Evolutionary conservation across 2,329 filamentous ascomycete species (phyloP), one percentile per base, ranked within the genome.

Genomic region (Ophiostoma quercus): DNA sequence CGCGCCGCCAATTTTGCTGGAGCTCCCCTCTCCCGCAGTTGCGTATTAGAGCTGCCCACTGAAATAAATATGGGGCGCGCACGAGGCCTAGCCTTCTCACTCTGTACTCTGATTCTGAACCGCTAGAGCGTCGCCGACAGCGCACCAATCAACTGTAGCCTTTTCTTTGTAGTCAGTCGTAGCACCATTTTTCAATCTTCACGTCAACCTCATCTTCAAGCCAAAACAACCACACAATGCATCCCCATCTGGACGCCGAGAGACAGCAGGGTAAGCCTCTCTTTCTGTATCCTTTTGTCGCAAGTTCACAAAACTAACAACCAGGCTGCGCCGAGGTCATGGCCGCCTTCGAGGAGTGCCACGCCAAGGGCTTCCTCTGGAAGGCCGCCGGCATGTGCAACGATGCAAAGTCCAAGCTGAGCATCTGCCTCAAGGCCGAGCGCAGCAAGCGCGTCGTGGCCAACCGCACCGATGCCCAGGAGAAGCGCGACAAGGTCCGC

Each of bases 201-300:
- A 51, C 7, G 6, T 7, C 47, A 22, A 34, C 34, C 47, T 25
- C 9, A 47, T n/a, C 43, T 47, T 19, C 16, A 47, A 19, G 7
- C 29, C 22, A 22, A 14, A 57, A 57, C 51, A 2, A 22, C 47
- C 22, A 57, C 63, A 54, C 66, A 34, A 99, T 99, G 95, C 95
- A 99, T 92, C 96, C 95, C 69, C 94, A 97, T 82, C 83, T 99
- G 2, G 94, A 98, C 78, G 97, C 92, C 37, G 92, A 95, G 79
- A 90, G 97, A 78, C 96, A 96, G 75, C 84, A 87, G 75, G 94
- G 94, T n/a, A n/a, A n/a, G n/a, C n/a, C n/a, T n/a, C n/a, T n/a
- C n/a, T n/a, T n/a, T n/a, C n/a, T n/a, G n/a, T n/a, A n/a, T n/a
- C n/a, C n/a, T n/a, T n/a, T n/a, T n/a, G n/a, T n/a, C n/a, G n/a